Evolutionary conservation across 768 basidiomycete genomes (phyloP).

Genomic region (Cyclocybe cylindracea): DNA sequence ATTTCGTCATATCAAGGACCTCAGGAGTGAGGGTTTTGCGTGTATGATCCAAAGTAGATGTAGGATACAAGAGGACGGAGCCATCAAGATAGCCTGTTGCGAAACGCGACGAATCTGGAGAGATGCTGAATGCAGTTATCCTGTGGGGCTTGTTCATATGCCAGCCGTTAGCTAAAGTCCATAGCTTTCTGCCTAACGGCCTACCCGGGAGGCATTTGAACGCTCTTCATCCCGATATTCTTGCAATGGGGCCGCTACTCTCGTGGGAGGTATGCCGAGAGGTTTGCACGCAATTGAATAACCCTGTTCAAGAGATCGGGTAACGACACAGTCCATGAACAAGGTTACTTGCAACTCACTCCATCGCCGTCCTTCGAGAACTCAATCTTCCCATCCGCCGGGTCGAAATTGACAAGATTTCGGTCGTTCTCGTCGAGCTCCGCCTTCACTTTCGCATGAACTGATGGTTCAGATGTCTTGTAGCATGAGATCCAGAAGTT

Average conservation of each 20-base stretch:
- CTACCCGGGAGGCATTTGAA: slow-evolving; percentile 40
- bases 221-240: slow-evolving; percentile 49
- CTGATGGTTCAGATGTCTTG: slow-evolving; percentile 46
- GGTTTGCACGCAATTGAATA: slow-evolving; percentile 50
- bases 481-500: slow-evolving; percentile 80
- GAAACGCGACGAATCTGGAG: slow-evolving; percentile 58
- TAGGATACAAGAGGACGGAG: slow-evolving; percentile 51
- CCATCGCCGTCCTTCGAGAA: slow-evolving; percentile 27
- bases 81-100: slow-evolving; percentile 65
- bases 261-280: slow-evolving; percentile 48
- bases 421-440: slow-evolving; percentile 55
- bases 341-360: slow-evolving; percentile 24
- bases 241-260: slow-evolving; percentile 50
- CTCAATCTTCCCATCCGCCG: slow-evolving; percentile 50
- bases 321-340: neutral
- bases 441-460: slow-evolving; percentile 65
- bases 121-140: slow-evolving; percentile 65
- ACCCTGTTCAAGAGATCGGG: slow-evolving; percentile 19
- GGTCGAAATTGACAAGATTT: slow-evolving; percentile 44
- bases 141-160: slow-evolving; percentile 41
- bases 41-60: slow-evolving; percentile 22
- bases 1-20: slow-evolving; percentile 26
- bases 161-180: neutral
- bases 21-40: slow-evolving; percentile 12
- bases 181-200: slow-evolving; percentile 9